Base-by-base conservation (phyloP, 1,284 basidiomycete species). In the Naganishia sp. region DNA sequence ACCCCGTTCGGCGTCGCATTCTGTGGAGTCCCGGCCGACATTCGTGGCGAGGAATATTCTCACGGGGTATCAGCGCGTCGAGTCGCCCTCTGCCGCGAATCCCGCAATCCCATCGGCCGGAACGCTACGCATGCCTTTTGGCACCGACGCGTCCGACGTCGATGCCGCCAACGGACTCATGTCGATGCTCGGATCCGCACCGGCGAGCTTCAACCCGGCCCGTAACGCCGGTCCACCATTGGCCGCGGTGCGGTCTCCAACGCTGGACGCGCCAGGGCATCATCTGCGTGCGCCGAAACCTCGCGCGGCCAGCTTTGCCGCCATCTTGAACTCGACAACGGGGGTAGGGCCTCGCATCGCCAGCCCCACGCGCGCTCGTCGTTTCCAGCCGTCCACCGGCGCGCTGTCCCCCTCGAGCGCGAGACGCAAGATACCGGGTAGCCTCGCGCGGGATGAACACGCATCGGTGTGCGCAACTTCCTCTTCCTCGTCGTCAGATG, bases 81-180 rank as follows among this genome's bases (percentile, higher is more conserved):
- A 61, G n/a, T 3, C 59, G 25, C 59, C 36, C 3, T 9, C 48
- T 0, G 18, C 28, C n/a, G 48, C 13, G n/a, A 9, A 23, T 6
- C 15, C 28, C 31, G 48, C 33, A 10, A 16, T 44, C 7, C 43
- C 43, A 13, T 44, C 45, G 45, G 45, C 46, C 11, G 57, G 46
- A 21, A n/a, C 57, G n/a, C 45, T 61, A n/a, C 23, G 42, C 42
- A 61, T 61, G 59, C 59, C 59, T 1, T 42, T 61, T 6, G 59
- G 59, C 10, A 61, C 59, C 13, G 59, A 61, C 39, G 59, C 59
- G 6, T 61, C 59, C 2, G 59, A 61, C 48, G 59, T 61, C n/a
- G 59, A 61, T 50, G 59, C 59, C 23, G 59, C 59, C 48, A 61
- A 61, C 43, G 59, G 59, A n/a, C 49, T 61, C 21, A 61, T 61